Percentiles rank a stretch among this genome's conserved stretches.
Conservation (phyloP, 257 asterid genomes). For the Solanum arcanum region DNA sequence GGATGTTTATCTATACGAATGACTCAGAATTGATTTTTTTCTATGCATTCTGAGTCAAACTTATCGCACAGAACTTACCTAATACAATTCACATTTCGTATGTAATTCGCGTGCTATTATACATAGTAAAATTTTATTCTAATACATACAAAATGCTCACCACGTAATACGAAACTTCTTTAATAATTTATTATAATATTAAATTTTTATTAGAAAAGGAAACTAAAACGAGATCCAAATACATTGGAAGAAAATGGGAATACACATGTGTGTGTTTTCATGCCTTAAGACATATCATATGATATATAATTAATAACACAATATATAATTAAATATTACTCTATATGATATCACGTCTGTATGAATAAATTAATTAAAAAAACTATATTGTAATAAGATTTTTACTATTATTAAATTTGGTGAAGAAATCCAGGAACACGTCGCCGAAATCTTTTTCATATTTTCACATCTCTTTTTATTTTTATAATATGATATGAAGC, state of each 20-base stretch:
- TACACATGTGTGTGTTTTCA: background rate
- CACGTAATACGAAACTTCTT: background rate
- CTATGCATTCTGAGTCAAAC: too few species aligned
- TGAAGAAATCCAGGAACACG: background rate
- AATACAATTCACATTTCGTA: too few species aligned
- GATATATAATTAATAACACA: background rate
- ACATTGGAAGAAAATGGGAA: background rate
- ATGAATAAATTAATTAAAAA: background rate
- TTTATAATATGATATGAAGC: background rate
- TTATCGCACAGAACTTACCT: too few species aligned
- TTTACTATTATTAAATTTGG: background rate
- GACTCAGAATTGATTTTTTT: too few species aligned
- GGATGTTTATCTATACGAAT: too few species aligned
- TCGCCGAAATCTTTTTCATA: background rate
- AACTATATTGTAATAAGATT: background rate
- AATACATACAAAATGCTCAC: accelerated
- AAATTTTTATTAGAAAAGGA: background rate
- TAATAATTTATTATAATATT: background rate
- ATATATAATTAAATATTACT: background rate
- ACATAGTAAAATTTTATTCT: too few species aligned
- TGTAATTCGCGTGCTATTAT: too few species aligned
- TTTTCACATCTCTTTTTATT: background rate
- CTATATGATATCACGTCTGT: background rate
- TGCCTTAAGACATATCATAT: background rate
- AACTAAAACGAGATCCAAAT: background rate